These are phyloP conservation scores for Sarcodon aspratus DNA, from an alignment of 768 basidiomycete species.

Conservation along the genomic window DNA sequence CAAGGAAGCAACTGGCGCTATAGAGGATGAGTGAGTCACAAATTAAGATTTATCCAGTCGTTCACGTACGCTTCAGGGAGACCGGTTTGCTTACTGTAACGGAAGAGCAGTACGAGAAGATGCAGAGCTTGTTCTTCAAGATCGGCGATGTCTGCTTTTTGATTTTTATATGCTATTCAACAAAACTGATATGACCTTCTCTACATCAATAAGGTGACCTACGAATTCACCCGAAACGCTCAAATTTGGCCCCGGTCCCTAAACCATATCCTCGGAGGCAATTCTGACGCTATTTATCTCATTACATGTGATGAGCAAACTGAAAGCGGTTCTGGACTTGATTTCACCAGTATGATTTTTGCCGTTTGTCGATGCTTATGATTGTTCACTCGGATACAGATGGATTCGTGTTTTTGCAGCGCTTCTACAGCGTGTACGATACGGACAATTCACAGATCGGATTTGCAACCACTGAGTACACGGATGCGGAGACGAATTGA, in stretches of 20 bases:
- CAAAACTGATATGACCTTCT: neutral
- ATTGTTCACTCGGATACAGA: constrained; percentile 18
- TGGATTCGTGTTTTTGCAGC: constrained; percentile 47
- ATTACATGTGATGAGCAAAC: constrained; percentile 42
- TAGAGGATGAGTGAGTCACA: constrained; percentile 28
- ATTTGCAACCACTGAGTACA: constrained; percentile 21
- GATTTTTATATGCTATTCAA: neutral
- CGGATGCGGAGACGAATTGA: constrained; percentile 20
- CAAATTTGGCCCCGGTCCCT: constrained; percentile 30
- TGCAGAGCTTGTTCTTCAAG: constrained; percentile 41
- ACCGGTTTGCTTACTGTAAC: constrained; percentile 52
- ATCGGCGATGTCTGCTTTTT: constrained; percentile 28
- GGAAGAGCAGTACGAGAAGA: constrained; percentile 30
- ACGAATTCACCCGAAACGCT: constrained; percentile 18
- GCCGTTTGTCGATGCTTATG: too few species aligned
- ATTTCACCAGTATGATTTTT: constrained; percentile 42
- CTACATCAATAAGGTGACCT: constrained; percentile 18
- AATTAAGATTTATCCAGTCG: too few species aligned
- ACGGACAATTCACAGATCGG: constrained; percentile 21
- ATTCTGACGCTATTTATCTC: constrained; percentile 37
- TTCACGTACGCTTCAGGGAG: constrained; percentile 16
- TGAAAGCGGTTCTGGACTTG: constrained; percentile 42
- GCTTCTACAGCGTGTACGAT: constrained; percentile 40
- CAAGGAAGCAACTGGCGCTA: constrained; percentile 40
- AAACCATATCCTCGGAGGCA: constrained; percentile 48